phyloP scores from a whole-genome alignment of 192 early-diverging fungal genomes.

The Entophlyctis luteolus region DNA sequence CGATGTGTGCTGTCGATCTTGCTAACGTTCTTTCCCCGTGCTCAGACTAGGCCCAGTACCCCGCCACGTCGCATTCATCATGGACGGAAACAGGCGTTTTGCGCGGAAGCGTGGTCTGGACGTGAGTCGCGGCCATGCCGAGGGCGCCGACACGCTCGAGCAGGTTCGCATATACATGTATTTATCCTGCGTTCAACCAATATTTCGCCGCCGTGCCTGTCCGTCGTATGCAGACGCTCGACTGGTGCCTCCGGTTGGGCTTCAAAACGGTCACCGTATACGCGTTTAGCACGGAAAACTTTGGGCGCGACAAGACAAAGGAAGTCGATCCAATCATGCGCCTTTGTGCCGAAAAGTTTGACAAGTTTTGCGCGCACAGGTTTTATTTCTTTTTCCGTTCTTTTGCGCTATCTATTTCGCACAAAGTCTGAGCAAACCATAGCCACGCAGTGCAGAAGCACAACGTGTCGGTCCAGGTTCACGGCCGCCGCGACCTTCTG shows the following conservation, averaged over 20 bases:
- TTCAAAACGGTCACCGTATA: conserved; percentile 85
- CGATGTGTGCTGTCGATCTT: no score
- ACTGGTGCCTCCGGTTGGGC: conserved; percentile 83
- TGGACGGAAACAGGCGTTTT: conserved; percentile 97
- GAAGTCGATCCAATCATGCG: conserved; percentile 87
- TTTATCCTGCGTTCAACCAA: neutral
- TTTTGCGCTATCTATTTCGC: neutral
- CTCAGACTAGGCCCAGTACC: conserved; percentile 76
- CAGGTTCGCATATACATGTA: conserved; percentile 48
- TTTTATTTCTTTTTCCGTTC: conserved; percentile 32
- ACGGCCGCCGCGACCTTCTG: conserved; percentile 72
- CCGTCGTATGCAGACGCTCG: conserved; percentile 57
- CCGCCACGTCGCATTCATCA: conserved; percentile 87
- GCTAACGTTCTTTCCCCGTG: no score
- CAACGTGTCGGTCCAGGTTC: conserved; percentile 71
- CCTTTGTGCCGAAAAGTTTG: conserved; percentile 71
- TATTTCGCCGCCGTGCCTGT: neutral
- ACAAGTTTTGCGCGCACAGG: conserved; percentile 69
- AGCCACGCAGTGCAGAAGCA: conserved; percentile 72
- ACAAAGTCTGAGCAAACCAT: neutral
- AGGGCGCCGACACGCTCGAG: conserved; percentile 74
- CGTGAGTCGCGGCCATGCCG: conserved; percentile 68
- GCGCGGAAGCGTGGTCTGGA: conserved; percentile 57
- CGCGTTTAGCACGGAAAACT: conserved; percentile 98
- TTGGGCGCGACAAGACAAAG: conserved; percentile 69